A percentile compares a stretch with the other conserved stretches of the same genome.
These are phyloP conservation scores for Saturnispora silvae DNA, from an alignment of 805 yeast species.

Conservation along the genomic window DNA sequence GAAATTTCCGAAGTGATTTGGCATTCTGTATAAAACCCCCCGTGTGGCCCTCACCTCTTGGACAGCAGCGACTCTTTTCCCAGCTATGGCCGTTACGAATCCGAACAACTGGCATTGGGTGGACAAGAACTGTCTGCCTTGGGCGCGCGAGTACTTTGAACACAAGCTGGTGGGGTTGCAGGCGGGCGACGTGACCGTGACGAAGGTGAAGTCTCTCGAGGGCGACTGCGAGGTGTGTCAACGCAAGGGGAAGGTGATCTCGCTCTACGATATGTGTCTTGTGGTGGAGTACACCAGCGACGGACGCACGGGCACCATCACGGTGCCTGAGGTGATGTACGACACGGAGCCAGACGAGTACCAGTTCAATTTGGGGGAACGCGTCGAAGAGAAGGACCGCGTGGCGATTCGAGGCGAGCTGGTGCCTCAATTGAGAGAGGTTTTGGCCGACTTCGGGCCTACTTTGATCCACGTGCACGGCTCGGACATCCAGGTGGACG, in stretches of 20 bases:
- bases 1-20: no score
- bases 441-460: constrained; percentile 56
- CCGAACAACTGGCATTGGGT: constrained; percentile 99
- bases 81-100: constrained; percentile 95
- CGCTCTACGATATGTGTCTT: constrained; percentile 72
- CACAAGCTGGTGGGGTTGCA: constrained; percentile 45
- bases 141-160: constrained; percentile 75
- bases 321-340: constrained; percentile 87
- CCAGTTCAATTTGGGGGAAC: constrained; percentile 64
- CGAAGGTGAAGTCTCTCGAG: constrained; percentile 50
- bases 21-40: no score
- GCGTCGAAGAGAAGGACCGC: constrained; percentile 47
- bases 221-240: constrained; percentile 98
- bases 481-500: constrained; percentile 77
- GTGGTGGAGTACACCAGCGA: constrained; percentile 31
- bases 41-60: no score
- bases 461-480: constrained; percentile 72
- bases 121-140: constrained; percentile 88
- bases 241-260: constrained; percentile 92
- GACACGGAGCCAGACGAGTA: constrained; percentile 80
- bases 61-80: no score
- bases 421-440: constrained; percentile 58
- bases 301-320: constrained; percentile 49
- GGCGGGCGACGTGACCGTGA: constrained; percentile 28
- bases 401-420: constrained; percentile 37